phyloP scores from a whole-genome alignment of 2,329 filamentous ascomycete species.

The Calonectria hawksworthii region DNA sequence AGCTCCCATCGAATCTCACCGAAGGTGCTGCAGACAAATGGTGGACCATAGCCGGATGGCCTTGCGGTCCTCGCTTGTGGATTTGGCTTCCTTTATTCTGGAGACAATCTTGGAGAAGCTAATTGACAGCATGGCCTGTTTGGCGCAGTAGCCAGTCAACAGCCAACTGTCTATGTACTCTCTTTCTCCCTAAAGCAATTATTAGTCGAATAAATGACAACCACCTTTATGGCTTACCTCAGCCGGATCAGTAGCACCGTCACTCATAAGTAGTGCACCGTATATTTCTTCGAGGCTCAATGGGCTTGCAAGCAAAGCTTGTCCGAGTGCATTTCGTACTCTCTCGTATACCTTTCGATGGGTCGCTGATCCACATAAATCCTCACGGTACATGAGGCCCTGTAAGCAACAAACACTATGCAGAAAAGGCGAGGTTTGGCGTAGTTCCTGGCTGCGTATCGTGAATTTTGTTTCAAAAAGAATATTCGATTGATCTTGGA shows the following conservation, averaged over 20 bases:
- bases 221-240: neutral
- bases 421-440: neutral
- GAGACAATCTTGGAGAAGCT: slow-evolving; percentile 6
- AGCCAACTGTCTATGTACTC: slow-evolving; percentile 23
- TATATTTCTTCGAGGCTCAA: neutral
- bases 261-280: slow-evolving; percentile 14
- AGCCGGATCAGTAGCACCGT: neutral
- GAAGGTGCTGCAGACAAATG: slow-evolving; percentile 12
- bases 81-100: neutral
- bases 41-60: slow-evolving; percentile 8
- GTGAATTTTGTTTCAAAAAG: neutral
- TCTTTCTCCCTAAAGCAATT: neutral
- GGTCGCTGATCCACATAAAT: neutral
- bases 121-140: slow-evolving; percentile 16
- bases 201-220: neutral
- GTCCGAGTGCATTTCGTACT: neutral
- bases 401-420: slow-evolving; percentile 16
- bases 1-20: neutral
- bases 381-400: slow-evolving; percentile 3
- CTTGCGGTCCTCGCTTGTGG: neutral
- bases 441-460: neutral
- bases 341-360: slow-evolving; percentile 7
- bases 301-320: neutral
- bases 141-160: slow-evolving; percentile 10
- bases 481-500: neutral